Conservation (phyloP, 805 yeast species). For the Candida methanosorbosa region DNA sequence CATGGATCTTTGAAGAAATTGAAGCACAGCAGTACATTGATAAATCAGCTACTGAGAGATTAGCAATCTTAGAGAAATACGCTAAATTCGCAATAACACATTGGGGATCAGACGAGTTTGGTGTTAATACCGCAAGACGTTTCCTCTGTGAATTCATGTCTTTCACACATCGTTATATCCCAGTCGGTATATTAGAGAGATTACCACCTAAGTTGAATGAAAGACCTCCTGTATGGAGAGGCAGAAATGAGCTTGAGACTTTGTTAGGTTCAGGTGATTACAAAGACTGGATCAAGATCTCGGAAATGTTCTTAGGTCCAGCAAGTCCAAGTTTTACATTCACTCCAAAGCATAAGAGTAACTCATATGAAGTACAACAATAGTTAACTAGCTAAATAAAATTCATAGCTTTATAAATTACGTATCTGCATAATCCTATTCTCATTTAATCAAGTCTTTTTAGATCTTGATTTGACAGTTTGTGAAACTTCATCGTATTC, state of each 20-base stretch:
- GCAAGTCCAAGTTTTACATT: conserved; percentile 68
- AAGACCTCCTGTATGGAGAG: conserved; percentile 90
- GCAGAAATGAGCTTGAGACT: conserved; percentile 89
- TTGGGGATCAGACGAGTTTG: conserved; percentile 98
- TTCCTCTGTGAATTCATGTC: conserved; percentile 91
- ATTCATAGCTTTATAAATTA: no score
- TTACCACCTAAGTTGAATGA: conserved; percentile 86
- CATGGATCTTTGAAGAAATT: conserved; percentile 97
- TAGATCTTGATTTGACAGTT: conserved; percentile 1
- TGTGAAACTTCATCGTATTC: conserved; percentile 42
- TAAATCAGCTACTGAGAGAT: conserved; percentile 82
- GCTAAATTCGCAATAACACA: conserved; percentile 82
- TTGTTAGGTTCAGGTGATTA: conserved; percentile 77
- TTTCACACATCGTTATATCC: conserved; percentile 90
- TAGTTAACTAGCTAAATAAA: not conserved
- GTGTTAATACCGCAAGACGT: conserved; percentile 79
- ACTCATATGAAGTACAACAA: conserved; percentile 42
- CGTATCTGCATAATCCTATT: not conserved
- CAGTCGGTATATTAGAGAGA: conserved; percentile 85
- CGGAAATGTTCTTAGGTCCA: conserved; percentile 93
- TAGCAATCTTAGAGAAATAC: conserved; percentile 62
- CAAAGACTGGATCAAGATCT: conserved; percentile 90
- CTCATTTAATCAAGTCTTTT: not conserved
- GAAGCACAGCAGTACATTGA: conserved; percentile 85
- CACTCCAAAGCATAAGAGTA: conserved; percentile 93